Evolutionary conservation across 179 eudicot species (phyloP), one percentile per base, ranked within the genome.

Genomic region (Beta corolliflora): DNA sequence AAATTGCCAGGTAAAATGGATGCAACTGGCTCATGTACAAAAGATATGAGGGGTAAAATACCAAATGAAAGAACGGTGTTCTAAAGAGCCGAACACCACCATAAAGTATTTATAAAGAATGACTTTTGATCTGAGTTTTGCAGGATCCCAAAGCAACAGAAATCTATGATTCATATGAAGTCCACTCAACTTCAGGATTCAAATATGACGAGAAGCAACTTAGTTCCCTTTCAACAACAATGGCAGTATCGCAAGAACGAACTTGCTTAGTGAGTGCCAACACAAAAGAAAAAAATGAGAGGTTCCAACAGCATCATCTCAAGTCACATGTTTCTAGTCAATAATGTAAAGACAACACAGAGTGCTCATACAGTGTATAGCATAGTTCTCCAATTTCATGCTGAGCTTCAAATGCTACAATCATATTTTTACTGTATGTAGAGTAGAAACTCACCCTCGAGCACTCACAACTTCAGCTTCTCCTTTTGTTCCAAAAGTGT

Each of bases 391-490:
- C 44, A 31, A 70, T 1, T 31, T 79, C 25, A 46, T 36, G 63
- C 77, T 29, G 19, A 36, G 59, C 48, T 80, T 31, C 48, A 29
- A 41, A 65, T 52, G 79, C 55, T 83, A 69, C 36, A 75, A 31
- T 19, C 46, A 72, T 41, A 64, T 67, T 56, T 41, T 21, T 64
- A 23, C 36, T 31, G 65, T n/a, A 14, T 19, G 31, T 18, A 64
- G 1, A 71, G 53, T 36, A 31, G 71, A 76, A 77, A 81, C 93
- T 85, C 81, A 96, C 99, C 99, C 99, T 87, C 96, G 91, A 82
- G 97, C 99, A 88, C 99, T 96, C 81, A 96, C 99, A 83, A 96
- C 99, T 87, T 94, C 97, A 81, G 92, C 91, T 88, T 96, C 98
- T 76, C 97, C 98, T 73, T 18, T 12, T 55, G 89, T 81, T 73